These are phyloP conservation scores for Trichopus zeylanicus DNA, from an alignment of 116 monocot genomes.

Conservation along the genomic window DNA sequence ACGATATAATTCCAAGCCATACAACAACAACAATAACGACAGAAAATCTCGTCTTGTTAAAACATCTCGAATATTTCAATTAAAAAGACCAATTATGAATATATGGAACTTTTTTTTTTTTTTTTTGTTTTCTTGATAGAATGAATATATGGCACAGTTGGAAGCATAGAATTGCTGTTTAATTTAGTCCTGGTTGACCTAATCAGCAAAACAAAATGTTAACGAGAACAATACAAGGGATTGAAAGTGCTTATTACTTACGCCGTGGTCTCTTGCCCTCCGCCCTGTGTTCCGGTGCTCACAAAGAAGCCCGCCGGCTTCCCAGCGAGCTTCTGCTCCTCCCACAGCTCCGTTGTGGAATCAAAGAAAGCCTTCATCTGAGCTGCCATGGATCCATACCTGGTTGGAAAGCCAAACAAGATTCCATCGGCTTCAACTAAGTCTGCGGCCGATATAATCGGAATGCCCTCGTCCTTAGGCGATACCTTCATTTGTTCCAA, in stretches of 20 bases:
- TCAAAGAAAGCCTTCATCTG: conserved; percentile 99
- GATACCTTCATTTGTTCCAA: conserved; percentile 70
- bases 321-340: conserved; percentile 75
- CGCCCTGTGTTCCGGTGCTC: conserved; percentile 89
- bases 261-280: conserved; percentile 98
- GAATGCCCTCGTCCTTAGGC: conserved; percentile 38
- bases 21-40: no score
- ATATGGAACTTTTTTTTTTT: no score
- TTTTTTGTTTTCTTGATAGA: no score
- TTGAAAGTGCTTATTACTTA: no score
- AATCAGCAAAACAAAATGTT: neutral
- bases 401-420: conserved; percentile 90
- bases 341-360: conserved; percentile 68
- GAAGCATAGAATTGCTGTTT: no score
- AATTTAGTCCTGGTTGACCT: neutral
- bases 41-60: no score
- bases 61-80: no score
- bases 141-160: no score
- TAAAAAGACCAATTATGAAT: no score
- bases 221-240: neutral
- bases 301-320: conserved; percentile 97
- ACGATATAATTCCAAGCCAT: no score
- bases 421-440: conserved; percentile 72
- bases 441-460: conserved; percentile 40
- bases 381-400: conserved; percentile 86